Base-by-base conservation (phyloP, 2,329 filamentous ascomycete species). In the Helicocarpus griseus region DNA sequence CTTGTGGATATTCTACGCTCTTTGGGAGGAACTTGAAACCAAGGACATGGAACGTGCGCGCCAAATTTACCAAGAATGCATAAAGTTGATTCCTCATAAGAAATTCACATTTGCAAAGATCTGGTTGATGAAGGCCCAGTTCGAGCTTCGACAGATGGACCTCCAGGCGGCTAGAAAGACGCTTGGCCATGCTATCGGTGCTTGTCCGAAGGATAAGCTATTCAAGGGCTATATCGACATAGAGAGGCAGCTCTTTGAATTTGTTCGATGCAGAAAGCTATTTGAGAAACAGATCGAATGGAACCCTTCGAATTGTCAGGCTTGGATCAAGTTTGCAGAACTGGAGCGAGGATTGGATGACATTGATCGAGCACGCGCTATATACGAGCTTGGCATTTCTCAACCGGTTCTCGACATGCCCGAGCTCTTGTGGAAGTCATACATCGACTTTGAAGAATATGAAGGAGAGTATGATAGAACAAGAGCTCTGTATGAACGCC, bases 361-460 rank as follows among this genome's bases (percentile, higher is more conserved):
- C 62, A 71, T 90, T 3, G 89, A 95, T 19, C 85, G 93, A 28
- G 84, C 88, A 14, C 79, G 93, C 40, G 90, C 86, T 43, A 95
- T 98, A 60, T 97, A 89, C 65, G 91, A 97, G 70, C 77, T 97
- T 26, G 91, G 88, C 2, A 85, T 96, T 54, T 77, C 80, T 46
- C 90, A 97, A 67, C 78, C 84, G 1, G 79, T 83, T 29, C 77
- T 98, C 13, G 93, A 98, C 68, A 98, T 98, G 93, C 93, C 93
- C 0, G 93, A 98, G 72, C 76, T 97, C 48, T 76, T 97, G 1
- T 98, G 93, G 93, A 97, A 97, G 72, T 83, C 89, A 1, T 98
- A 95, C 69, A 97, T 98, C 61, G 93, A 98, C 69, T 97, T 97
- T 64, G 93, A 98, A 70, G 91, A 97, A 65, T 89, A 95, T 61